These are phyloP conservation scores for Jatropha curcas DNA, from an alignment of 345 rosid species.

Conservation along the genomic window DNA sequence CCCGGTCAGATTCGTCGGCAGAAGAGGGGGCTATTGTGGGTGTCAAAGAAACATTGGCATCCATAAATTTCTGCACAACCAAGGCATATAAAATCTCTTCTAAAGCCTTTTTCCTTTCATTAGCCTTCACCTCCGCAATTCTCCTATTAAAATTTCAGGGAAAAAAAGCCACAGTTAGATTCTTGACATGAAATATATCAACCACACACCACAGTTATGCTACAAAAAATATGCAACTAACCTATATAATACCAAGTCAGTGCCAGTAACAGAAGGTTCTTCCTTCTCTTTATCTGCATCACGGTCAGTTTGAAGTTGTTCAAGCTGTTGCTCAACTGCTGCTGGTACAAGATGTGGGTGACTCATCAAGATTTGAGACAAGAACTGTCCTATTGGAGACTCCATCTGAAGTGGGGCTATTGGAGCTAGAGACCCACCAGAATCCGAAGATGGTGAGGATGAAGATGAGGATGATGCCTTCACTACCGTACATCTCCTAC, in stretches of 20 bases:
- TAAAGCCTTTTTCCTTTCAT: slow-evolving; percentile 67
- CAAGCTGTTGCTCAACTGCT: slow-evolving; percentile 95
- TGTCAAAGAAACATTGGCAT: slow-evolving; percentile 73
- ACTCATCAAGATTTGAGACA: slow-evolving; percentile 73
- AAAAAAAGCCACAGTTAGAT: slow-evolving; percentile 5
- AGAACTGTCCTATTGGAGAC: slow-evolving; percentile 91
- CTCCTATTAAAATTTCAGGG: slow-evolving; percentile 66
- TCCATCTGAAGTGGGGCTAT: slow-evolving; percentile 84
- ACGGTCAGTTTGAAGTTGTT: slow-evolving; percentile 85
- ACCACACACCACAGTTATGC: not conserved
- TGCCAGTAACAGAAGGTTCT: slow-evolving; percentile 63
- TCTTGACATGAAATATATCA: not conserved
- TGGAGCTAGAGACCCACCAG: slow-evolving; percentile 44
- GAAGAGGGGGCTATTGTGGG: slow-evolving; percentile 56
- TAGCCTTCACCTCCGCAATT: slow-evolving; percentile 94
- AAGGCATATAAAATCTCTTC: slow-evolving; percentile 90
- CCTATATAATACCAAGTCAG: slow-evolving; percentile 84
- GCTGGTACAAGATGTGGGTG: slow-evolving; percentile 97
- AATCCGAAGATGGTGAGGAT: slow-evolving; percentile 40
- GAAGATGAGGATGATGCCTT: slow-evolving; percentile 68
- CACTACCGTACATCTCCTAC: slow-evolving; percentile 44
- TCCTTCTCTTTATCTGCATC: slow-evolving; percentile 68
- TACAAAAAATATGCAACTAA: slow-evolving; percentile 22
- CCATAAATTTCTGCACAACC: slow-evolving; percentile 94
- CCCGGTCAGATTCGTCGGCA: slow-evolving; percentile 55